Conservation (phyloP, 495 filamentous ascomycete species). For the Talaromyces nanjingensis region DNA sequence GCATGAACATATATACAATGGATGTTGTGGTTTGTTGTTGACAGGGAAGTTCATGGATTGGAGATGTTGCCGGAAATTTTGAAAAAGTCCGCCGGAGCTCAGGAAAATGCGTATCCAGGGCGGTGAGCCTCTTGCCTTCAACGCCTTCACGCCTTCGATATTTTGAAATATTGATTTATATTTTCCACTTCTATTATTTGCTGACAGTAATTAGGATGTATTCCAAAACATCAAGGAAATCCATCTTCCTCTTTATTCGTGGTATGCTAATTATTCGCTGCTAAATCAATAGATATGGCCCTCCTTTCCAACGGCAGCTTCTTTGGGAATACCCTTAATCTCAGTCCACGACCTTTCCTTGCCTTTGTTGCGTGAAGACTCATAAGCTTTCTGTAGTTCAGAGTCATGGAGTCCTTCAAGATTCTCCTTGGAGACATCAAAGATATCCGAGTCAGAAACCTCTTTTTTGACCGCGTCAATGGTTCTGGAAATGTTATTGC, state of each 20-base stretch:
- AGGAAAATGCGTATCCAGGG: slow-evolving; percentile 8
- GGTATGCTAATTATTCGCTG: background rate
- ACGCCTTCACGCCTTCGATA: slow-evolving; percentile 10
- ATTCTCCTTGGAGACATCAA: slow-evolving; percentile 18
- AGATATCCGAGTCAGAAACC: slow-evolving; percentile 30
- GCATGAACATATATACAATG: background rate
- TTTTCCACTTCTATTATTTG: background rate
- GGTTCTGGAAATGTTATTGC: slow-evolving; percentile 34
- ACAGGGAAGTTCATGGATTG: background rate
- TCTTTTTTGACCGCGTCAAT: slow-evolving; percentile 25
- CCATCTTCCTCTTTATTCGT: background rate
- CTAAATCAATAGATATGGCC: slow-evolving; percentile 31
- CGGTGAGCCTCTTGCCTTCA: slow-evolving; percentile 18
- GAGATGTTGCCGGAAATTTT: slow-evolving; percentile 4
- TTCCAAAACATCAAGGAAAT: background rate
- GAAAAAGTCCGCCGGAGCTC: slow-evolving; percentile 2
- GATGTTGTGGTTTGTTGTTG: background rate
- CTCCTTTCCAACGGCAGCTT: slow-evolving; percentile 36
- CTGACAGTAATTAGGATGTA: background rate
- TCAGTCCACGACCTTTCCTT: slow-evolving; percentile 12
- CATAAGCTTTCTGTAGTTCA: slow-evolving; percentile 13
- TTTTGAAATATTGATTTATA: background rate
- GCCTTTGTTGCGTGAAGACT: slow-evolving; percentile 1
- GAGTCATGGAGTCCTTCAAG: slow-evolving; percentile 21
- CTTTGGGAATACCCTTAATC: slow-evolving; percentile 43